Percentiles rank a stretch among this genome's conserved stretches.
Evolutionary conservation across 352 stramenopile genomes (phyloP).

Genomic region (Phytophthora cryptogea): DNA sequence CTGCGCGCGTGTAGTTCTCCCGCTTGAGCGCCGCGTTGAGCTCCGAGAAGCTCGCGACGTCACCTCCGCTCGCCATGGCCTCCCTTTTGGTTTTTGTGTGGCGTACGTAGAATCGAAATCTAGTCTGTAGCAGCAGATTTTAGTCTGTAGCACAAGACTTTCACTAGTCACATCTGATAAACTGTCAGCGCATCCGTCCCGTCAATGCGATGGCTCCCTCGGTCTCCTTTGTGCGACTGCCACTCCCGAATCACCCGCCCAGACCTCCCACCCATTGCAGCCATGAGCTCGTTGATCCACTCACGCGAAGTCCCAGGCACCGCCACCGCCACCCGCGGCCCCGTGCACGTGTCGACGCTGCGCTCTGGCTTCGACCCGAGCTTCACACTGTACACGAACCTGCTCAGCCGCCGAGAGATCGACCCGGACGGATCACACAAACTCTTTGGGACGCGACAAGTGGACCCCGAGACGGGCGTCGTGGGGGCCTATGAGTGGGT

Average conservation of each 20-base stretch:
- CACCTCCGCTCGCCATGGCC: conserved; percentile 20
- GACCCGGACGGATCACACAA: conserved; percentile 50
- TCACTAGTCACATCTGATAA: background rate
- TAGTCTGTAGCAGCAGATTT: too few relatives aligned
- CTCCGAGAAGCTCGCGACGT: conserved; percentile 65
- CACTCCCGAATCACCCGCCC: background rate
- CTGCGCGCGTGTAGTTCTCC: conserved; percentile 77
- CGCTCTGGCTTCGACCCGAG: conserved; percentile 41
- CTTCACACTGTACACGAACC: conserved; percentile 64
- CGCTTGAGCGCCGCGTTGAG: conserved; percentile 74
- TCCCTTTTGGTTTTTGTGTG: conserved; percentile 2
- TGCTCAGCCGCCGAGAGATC: conserved; percentile 45
- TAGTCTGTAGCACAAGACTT: background rate
- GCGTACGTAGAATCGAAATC: background rate
- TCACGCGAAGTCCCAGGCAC: conserved; percentile 29
- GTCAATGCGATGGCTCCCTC: conserved; percentile 13
- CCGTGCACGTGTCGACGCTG: conserved; percentile 37
- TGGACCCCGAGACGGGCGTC: conserved; percentile 39
- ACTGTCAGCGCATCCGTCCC: conserved; percentile 2
- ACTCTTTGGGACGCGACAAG: conserved; percentile 60
- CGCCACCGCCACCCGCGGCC: conserved; percentile 34
- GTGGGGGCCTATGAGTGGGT: conserved; percentile 62
- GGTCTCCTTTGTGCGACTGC: too few relatives aligned
- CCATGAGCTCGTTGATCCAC: conserved; percentile 20
- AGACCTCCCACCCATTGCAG: background rate